Conservation (phyloP, 1,284 basidiomycete genomes). For the Veloporphyrellus conicus region DNA sequence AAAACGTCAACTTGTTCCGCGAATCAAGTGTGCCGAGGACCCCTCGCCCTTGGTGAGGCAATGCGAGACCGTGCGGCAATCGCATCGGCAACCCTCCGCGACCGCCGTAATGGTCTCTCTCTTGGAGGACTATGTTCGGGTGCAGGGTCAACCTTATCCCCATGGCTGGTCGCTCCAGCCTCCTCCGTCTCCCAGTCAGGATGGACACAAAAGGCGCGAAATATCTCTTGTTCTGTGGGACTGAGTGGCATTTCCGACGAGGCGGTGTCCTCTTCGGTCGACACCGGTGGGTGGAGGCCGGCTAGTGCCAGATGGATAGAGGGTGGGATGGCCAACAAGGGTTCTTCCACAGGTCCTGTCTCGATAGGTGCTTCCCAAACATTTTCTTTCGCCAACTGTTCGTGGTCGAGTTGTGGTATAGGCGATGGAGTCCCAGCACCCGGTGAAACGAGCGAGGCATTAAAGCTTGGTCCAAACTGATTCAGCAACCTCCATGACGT, state of each 20-base stretch:
- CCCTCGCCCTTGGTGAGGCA: constrained; percentile 26
- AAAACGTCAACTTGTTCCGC: neutral
- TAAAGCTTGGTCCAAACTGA: constrained; percentile 48
- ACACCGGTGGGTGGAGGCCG: constrained; percentile 21
- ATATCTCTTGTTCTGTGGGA: constrained; percentile 67
- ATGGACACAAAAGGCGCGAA: constrained; percentile 55
- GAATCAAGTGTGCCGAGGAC: constrained; percentile 28
- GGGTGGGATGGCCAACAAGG: constrained; percentile 26
- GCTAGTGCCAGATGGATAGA: constrained; percentile 31
- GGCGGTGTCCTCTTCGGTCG: constrained; percentile 9
- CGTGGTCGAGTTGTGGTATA: constrained; percentile 4
- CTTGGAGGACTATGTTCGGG: neutral
- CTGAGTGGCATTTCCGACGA: constrained; percentile 50
- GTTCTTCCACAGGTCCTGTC: constrained; percentile 24
- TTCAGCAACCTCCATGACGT: constrained; percentile 42
- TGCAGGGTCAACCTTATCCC: constrained; percentile 2
- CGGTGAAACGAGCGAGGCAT: constrained; percentile 21
- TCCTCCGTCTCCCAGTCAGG: constrained; percentile 53
- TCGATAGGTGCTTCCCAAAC: constrained; percentile 24
- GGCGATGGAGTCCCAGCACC: constrained; percentile 14
- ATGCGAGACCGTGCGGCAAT: constrained; percentile 45
- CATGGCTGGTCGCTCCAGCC: constrained; percentile 3
- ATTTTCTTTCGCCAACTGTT: constrained; percentile 9
- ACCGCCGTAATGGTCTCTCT: constrained; percentile 48
- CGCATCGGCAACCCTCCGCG: constrained; percentile 62